Conservation (phyloP, 1,284 basidiomycete species). For the Fistulina hepatica region DNA sequence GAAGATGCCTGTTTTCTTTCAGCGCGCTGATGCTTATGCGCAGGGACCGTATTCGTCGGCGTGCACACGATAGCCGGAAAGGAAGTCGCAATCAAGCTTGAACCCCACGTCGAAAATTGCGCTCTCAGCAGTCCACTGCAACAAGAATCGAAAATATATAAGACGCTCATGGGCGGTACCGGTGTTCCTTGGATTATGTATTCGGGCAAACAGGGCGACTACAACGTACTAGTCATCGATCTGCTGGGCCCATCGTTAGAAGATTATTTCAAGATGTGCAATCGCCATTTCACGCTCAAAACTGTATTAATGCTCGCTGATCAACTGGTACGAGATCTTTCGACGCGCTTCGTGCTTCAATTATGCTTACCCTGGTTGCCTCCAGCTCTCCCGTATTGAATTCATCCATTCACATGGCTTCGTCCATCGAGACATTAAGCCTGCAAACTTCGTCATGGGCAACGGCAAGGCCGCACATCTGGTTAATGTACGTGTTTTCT, state of each 20-base stretch:
- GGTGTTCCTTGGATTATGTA: slow-evolving; percentile 82
- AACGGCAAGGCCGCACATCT: slow-evolving; percentile 42
- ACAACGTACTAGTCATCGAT: slow-evolving; percentile 86
- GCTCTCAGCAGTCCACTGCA: slow-evolving; percentile 13
- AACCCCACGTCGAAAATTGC: slow-evolving; percentile 59
- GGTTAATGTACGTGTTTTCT: slow-evolving; percentile 36
- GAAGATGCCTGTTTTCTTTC: slow-evolving; percentile 3
- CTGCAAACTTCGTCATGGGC: slow-evolving; percentile 88
- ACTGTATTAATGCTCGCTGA: slow-evolving; percentile 77
- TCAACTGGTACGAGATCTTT: slow-evolving; percentile 52
- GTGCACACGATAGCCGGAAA: slow-evolving; percentile 83
- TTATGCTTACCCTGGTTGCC: slow-evolving; percentile 3
- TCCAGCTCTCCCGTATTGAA: slow-evolving; percentile 60
- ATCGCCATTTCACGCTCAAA: slow-evolving; percentile 75
- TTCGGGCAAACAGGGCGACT: slow-evolving; percentile 80
- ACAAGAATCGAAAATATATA: slow-evolving; percentile 68
- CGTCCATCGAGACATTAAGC: slow-evolving; percentile 93
- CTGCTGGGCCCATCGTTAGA: slow-evolving; percentile 78
- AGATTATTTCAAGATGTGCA: slow-evolving; percentile 84
- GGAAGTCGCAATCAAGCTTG: slow-evolving; percentile 84
- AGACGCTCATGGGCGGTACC: slow-evolving; percentile 74
- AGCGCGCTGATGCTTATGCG: background rate
- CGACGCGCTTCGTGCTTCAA: background rate
- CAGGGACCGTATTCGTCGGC: slow-evolving; percentile 77
- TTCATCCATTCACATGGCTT: slow-evolving; percentile 65